Conservation (phyloP, 106 monocot species). For the Amphibolis antarctica region DNA sequence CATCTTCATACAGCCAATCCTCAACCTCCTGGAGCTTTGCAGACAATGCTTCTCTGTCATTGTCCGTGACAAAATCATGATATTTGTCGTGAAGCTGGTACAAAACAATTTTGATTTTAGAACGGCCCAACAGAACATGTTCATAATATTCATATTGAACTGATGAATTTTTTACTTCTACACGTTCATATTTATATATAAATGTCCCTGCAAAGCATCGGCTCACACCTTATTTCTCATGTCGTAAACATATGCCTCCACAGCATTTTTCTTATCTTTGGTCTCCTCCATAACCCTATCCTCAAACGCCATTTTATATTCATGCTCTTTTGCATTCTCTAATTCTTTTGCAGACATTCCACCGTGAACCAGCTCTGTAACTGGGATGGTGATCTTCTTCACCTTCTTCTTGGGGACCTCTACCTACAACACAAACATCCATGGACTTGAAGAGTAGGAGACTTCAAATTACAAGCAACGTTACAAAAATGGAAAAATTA, state of each 20-base stretch:
- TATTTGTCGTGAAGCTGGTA: conserved; percentile 82
- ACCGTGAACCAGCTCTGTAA: conserved; percentile 52
- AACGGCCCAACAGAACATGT: background rate
- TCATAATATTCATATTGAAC: too few species aligned
- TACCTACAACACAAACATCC: conserved; percentile 23
- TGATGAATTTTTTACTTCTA: too few species aligned
- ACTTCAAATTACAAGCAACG: background rate
- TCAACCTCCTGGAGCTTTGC: conserved; percentile 72
- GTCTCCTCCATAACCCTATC: conserved; percentile 98
- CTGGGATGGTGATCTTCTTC: conserved; percentile 62
- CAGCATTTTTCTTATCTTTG: conserved; percentile 97
- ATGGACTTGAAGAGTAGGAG: background rate
- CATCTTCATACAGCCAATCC: conserved; percentile 99
- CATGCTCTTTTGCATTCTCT: conserved; percentile 65
- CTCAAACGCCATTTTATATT: conserved; percentile 91
- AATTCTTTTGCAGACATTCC: conserved; percentile 36
- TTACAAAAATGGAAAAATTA: too few species aligned
- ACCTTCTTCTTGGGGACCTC: conserved; percentile 60
- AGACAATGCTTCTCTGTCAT: conserved; percentile 49
- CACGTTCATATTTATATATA: too few species aligned
- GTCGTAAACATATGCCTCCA: conserved; percentile 93
- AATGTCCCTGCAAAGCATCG: background rate
- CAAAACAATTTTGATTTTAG: background rate
- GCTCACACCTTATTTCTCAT: conserved; percentile 75
- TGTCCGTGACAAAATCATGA: conserved; percentile 42